Evolutionary conservation across 441 rosid species (phyloP).

Genomic region (Melastoma candidum): DNA sequence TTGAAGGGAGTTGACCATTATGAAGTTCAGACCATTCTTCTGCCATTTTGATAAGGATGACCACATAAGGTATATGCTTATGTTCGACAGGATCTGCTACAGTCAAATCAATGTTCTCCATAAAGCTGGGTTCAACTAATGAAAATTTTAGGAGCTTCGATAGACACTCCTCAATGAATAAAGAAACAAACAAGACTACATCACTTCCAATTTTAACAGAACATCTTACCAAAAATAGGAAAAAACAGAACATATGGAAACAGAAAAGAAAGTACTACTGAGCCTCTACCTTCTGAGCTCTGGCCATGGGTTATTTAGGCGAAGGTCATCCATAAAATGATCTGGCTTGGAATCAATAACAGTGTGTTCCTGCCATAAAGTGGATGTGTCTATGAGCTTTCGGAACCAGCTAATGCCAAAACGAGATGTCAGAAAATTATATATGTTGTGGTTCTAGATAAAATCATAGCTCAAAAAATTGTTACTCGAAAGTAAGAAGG

Average conservation of each 20-base stretch:
- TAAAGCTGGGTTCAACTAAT: constrained; percentile 33
- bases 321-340: constrained; percentile 88
- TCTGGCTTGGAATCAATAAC: constrained; percentile 93
- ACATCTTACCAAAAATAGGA: too few relatives aligned
- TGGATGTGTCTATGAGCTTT: neutral
- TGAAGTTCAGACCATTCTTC: constrained; percentile 74
- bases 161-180: too few relatives aligned
- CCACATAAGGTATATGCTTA: constrained; percentile 83
- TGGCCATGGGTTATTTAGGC: constrained; percentile 92
- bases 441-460: too few relatives aligned
- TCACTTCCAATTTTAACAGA: too few relatives aligned
- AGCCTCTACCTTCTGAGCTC: constrained; percentile 57
- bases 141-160: constrained; percentile 9
- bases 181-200: too few relatives aligned
- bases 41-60: constrained; percentile 73
- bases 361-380: constrained; percentile 56
- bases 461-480: too few relatives aligned
- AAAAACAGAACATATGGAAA: too few relatives aligned
- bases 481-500: too few relatives aligned
- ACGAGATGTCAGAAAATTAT: too few relatives aligned
- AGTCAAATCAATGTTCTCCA: constrained; percentile 63
- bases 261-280: too few relatives aligned
- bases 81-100: constrained; percentile 62
- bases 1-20: constrained; percentile 58
- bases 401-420: too few relatives aligned